Conservation (phyloP, 495 filamentous ascomycete species). For the Xylaria castorea region DNA sequence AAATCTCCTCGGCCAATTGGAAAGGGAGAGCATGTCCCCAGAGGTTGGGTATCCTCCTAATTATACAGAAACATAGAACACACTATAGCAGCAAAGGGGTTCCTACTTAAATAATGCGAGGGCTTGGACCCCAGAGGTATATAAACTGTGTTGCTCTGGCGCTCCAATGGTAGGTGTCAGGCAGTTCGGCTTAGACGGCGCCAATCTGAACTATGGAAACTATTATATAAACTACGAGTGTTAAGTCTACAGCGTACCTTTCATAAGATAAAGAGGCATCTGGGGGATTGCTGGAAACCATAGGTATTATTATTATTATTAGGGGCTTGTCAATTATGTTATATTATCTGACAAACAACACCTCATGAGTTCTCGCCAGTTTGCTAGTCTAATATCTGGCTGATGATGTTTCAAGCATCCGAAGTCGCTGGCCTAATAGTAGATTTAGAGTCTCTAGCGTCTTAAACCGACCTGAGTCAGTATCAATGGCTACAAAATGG, state of each 20-base stretch:
- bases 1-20: constrained; percentile 18
- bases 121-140: not conserved
- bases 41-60: not conserved
- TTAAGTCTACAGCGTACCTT: too few species aligned
- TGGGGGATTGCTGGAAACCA: not conserved
- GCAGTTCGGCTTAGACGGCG: not conserved
- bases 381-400: not conserved
- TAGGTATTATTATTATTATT: not conserved
- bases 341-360: not conserved
- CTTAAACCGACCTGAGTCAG: constrained; percentile 1
- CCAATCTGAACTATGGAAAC: not conserved
- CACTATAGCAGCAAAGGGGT: not conserved
- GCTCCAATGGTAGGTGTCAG: not conserved
- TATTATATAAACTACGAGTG: not conserved
- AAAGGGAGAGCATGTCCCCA: not conserved
- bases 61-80: constrained; percentile 1
- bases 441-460: not conserved
- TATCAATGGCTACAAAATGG: not conserved
- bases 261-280: not conserved
- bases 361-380: not conserved
- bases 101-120: not conserved
- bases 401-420: constrained; percentile 18
- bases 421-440: constrained; percentile 10
- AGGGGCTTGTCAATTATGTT: not conserved
- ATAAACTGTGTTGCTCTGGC: not conserved